Evolutionary conservation across 768 basidiomycete genomes (phyloP), one percentile per base, ranked within the genome.

Genomic region (Russula abietina): DNA sequence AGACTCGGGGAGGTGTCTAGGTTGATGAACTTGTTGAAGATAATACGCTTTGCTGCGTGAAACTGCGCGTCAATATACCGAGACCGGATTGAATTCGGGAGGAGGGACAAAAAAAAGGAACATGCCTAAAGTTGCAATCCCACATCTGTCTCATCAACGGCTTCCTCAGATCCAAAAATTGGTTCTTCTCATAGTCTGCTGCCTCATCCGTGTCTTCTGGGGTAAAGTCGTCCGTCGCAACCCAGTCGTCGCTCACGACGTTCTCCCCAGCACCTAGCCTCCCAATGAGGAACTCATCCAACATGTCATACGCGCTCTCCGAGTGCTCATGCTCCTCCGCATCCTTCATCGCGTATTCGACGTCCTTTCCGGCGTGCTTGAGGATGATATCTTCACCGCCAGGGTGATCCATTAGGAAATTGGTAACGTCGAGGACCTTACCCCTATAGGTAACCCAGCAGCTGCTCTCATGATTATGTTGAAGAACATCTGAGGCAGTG

Each of bases 11-110:
- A 95, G 74, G 73, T 95, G 95, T 48, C 97, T 83, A 1, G 97
- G 96, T 73, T 98, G 94, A 74, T 99, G 97, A 0, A 99, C 91
- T 74, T 99, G 97, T 69, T 92, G 83, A 55, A 99, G 79, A 72
- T 99, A 99, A 74, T 94, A 98, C 4, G 89, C 84, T 79, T 99
- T 99, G 71, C 91, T 91, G 62, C 59, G 49, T 32, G 30, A 41
- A 32, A 30, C 12, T 19, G 26, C 36, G 66, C 14, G 61, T 65
- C 46, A 61, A 46, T 24, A 46, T 24, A 54, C 38, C n/a, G 1
- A 33, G 19, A 3, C 48, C 22, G 24, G 57, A 5, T 26, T 8
- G 19, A 30, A 10, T 39, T n/a, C 8, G 17, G 2, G 14, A 10
- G 16, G 38, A 16, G 16, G 36, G 36, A 14, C 3, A 14, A 38